Conservation (phyloP, 148 eudicot genomes). For the Rhododendron williamsianum region DNA sequence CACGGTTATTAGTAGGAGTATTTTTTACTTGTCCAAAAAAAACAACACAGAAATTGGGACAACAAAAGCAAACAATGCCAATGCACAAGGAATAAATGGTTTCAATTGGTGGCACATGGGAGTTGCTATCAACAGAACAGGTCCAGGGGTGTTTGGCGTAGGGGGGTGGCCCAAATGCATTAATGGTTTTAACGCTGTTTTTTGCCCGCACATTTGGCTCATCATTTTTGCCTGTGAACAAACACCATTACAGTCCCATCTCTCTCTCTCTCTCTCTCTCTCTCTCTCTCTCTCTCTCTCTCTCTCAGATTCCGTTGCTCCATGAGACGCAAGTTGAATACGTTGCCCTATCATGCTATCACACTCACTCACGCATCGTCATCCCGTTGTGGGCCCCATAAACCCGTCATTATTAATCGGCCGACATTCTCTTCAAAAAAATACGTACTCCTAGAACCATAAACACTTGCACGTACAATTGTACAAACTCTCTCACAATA, state of each 20-base stretch:
- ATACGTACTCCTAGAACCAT: background rate
- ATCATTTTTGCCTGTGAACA: slow-evolving; percentile 20
- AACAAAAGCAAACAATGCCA: background rate
- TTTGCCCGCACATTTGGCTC: background rate
- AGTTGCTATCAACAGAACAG: background rate
- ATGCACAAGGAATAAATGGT: background rate
- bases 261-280: background rate
- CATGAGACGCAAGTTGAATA: background rate
- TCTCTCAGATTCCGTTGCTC: background rate
- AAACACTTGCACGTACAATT: background rate
- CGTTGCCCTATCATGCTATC: background rate
- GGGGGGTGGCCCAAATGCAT: slow-evolving; percentile 10
- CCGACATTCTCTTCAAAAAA: background rate
- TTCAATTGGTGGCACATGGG: background rate
- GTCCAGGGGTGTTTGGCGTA: background rate
- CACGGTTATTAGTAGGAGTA: background rate
- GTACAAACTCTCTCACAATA: too few relatives aligned
- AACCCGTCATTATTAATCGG: background rate
- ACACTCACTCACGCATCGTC: background rate
- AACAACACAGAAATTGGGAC: background rate
- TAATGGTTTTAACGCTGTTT: slow-evolving; percentile 13
- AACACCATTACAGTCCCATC: slow-evolving; percentile 7
- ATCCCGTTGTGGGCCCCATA: background rate
- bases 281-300: background rate
- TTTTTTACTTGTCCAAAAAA: background rate